phyloP scores from a whole-genome alignment of 805 yeast genomes.

The Clavispora vitiphila region DNA sequence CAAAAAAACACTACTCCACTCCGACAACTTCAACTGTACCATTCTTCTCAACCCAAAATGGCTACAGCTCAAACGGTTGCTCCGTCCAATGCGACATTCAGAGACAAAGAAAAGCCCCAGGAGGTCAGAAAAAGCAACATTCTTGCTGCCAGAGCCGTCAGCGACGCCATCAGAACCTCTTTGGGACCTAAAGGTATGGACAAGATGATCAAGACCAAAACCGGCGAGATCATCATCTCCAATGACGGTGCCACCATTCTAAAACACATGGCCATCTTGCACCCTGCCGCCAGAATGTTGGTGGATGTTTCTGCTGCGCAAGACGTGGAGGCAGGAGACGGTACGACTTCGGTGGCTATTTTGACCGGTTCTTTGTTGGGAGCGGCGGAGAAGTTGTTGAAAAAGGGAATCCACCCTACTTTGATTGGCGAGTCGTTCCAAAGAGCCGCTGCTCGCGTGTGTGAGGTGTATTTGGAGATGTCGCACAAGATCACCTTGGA shows the following conservation, averaged over 20 bases:
- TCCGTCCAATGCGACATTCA: conserved; percentile 83
- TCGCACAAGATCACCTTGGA: conserved; percentile 70
- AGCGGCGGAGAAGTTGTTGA: conserved; percentile 88
- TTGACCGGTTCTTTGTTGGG: conserved; percentile 90
- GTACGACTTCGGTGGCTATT: conserved; percentile 96
- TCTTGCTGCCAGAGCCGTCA: conserved; percentile 89
- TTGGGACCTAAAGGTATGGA: conserved; percentile 99
- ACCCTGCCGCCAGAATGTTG: conserved; percentile 96
- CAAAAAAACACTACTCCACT: neutral
- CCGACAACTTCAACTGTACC: neutral
- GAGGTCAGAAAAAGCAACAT: conserved; percentile 89
- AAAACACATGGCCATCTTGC: conserved; percentile 96
- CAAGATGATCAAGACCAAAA: conserved; percentile 93
- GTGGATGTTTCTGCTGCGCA: conserved; percentile 97
- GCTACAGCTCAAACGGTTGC: conserved; percentile 13
- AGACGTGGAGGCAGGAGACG: conserved; percentile 99
- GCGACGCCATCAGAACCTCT: conserved; percentile 92
- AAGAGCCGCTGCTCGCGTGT: conserved; percentile 78
- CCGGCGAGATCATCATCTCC: conserved; percentile 89
- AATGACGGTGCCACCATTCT: conserved; percentile 98
- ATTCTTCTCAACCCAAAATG: conserved; percentile 6
- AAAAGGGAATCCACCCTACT: conserved; percentile 93
- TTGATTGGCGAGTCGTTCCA: conserved; percentile 91
- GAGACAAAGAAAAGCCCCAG: conserved; percentile 90
- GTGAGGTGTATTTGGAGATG: conserved; percentile 80